Percentiles rank a stretch among this genome's conserved stretches.
These are phyloP conservation scores for Microbotryum saponariae DNA, from an alignment of 1,284 basidiomycete genomes.

Conservation along the genomic window DNA sequence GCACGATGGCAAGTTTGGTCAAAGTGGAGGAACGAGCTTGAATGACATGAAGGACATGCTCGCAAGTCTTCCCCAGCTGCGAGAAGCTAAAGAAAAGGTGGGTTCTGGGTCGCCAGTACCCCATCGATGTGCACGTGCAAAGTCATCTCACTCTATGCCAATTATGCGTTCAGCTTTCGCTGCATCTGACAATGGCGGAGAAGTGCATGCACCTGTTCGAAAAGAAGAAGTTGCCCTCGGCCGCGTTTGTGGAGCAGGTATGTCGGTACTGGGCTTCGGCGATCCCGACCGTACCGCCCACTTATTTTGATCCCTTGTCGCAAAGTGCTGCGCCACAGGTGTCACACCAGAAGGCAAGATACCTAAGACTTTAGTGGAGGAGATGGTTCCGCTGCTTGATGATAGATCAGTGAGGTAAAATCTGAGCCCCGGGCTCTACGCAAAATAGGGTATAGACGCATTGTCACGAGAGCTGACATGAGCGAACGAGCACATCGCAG, in stretches of 20 bases:
- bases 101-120: slow-evolving; percentile 13
- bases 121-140: not conserved
- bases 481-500: slow-evolving; percentile 44
- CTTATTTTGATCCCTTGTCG: not conserved
- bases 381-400: slow-evolving; percentile 95
- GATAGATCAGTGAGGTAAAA: slow-evolving; percentile 69
- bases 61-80: slow-evolving; percentile 86
- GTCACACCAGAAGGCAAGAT: slow-evolving; percentile 78
- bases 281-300: not conserved
- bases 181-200: slow-evolving; percentile 95
- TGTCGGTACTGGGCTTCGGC: slow-evolving; percentile 17
- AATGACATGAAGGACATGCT: slow-evolving; percentile 99
- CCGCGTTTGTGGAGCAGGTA: slow-evolving; percentile 90
- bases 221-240: slow-evolving; percentile 70
- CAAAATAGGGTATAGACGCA: not conserved
- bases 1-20: slow-evolving; percentile 61
- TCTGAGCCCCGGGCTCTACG: not conserved
- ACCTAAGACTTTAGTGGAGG: slow-evolving; percentile 87
- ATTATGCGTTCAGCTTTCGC: slow-evolving; percentile 60
- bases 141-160: not conserved
- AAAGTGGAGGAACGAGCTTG: slow-evolving; percentile 69
- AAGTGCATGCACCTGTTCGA: slow-evolving; percentile 94
- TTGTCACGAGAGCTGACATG: not conserved
- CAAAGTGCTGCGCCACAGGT: slow-evolving; percentile 81
- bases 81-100: slow-evolving; percentile 89